Base-by-base conservation (phyloP, 2,329 filamentous ascomycete genomes). In the Colletotrichum neosansevieriae region DNA sequence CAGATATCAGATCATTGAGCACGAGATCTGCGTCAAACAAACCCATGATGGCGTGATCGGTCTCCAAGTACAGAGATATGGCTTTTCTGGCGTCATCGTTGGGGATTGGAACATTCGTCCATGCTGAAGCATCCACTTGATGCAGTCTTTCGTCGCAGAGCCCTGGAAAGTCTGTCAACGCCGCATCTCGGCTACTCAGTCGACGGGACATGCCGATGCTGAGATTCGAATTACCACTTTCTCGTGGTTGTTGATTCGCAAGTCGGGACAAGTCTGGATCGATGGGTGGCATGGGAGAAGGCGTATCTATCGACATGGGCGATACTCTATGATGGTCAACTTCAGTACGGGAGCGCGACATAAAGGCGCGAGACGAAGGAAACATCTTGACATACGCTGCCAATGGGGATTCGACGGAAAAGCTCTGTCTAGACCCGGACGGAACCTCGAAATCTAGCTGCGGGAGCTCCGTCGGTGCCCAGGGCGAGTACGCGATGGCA, bases 1-100 rank as follows among this genome's bases (percentile, higher is more conserved):
- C 62, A 36, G 66, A 64, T 2, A 76, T 42, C 4, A 78, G 53
- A 49, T 77, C 75, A 13, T 63, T 45, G n/a, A 78, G 64, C 40
- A 79, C 74, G 1, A 76, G 71, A 32, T 72, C 19, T 1, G 74
- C 60, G 21, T 76, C 72, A 36, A 79, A 78, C 0, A 77, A 64
- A 0, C 75, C 76, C 12, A 76, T 67, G 19, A 77, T 67, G 1
- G 75, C 74, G 61, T 78, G 74, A 10, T 78, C 76, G 15, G 74
- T 77, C 57, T 69, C 67, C 7, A 77, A 65, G 24, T 76, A 76
- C 2, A 76, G 58, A 12, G 75, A 76, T 6, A 77, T 53, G 4
- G 29, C 29, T 17, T 44, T 44, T 4, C 42, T 56, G 6, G 58
- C 58, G 13, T 58, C 36, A 4, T 36, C 34, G 10, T 12, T 24